Conservation (phyloP, 2,329 filamentous ascomycete genomes). For the Cryphonectria nitschkei region DNA sequence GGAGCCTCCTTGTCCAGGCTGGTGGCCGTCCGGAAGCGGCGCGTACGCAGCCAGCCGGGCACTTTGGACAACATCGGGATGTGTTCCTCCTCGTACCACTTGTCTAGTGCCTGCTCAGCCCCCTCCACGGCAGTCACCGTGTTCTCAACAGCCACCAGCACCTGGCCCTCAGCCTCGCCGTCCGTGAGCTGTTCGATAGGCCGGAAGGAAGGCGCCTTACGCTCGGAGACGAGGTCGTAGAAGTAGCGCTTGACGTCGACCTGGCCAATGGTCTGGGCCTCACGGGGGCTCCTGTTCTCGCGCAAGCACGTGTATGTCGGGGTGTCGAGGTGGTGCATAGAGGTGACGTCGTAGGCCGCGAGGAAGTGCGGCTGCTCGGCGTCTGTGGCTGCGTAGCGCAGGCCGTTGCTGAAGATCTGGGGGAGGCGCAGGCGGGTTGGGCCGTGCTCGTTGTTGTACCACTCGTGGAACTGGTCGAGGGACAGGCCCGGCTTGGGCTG, state of each 20-base stretch:
- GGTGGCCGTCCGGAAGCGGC: slow-evolving; percentile 67
- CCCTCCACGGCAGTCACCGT: slow-evolving; percentile 53
- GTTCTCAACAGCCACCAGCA: slow-evolving; percentile 66
- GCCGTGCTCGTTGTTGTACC: slow-evolving; percentile 94
- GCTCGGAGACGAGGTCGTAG: slow-evolving; percentile 66
- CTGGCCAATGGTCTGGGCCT: slow-evolving; percentile 57
- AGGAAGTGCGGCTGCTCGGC: slow-evolving; percentile 68
- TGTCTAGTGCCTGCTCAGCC: slow-evolving; percentile 58
- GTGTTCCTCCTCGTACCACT: slow-evolving; percentile 79
- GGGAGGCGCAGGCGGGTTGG: slow-evolving; percentile 77
- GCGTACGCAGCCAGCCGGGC: slow-evolving; percentile 77
- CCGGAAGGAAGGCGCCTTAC: slow-evolving; percentile 59
- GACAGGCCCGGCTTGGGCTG: slow-evolving; percentile 71
- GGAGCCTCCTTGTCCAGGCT: slow-evolving; percentile 59
- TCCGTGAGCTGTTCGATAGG: slow-evolving; percentile 64
- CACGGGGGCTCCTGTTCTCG: slow-evolving; percentile 57
- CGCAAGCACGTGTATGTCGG: slow-evolving; percentile 71
- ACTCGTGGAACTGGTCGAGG: slow-evolving; percentile 78
- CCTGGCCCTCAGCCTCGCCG: slow-evolving; percentile 60
- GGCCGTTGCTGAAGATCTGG: slow-evolving; percentile 74
- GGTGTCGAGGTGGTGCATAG: slow-evolving; percentile 71
- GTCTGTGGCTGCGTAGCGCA: slow-evolving; percentile 76
- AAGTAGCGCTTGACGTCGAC: slow-evolving; percentile 71
- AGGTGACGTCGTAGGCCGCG: slow-evolving; percentile 80
- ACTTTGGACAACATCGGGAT: slow-evolving; percentile 71